Evolutionary conservation across 352 stramenopile genomes (phyloP).

Genomic region (Phytophthora sp.): DNA sequence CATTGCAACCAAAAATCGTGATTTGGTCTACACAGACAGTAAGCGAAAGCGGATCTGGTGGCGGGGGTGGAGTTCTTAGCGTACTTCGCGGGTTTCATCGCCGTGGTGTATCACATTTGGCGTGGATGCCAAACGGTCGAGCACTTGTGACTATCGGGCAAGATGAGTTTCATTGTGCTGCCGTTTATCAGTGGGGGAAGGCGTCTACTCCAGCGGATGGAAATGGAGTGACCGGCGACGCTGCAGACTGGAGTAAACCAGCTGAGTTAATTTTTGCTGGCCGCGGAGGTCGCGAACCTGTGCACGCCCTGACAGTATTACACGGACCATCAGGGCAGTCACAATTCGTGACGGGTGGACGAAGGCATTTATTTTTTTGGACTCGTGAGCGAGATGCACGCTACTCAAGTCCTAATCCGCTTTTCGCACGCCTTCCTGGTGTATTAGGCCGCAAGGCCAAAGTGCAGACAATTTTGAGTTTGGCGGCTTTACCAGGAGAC

Average conservation of each 20-base stretch:
- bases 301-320: conserved; percentile 46
- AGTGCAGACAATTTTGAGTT: conserved; percentile 70
- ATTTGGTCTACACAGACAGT: conserved; percentile 63
- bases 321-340: conserved; percentile 25
- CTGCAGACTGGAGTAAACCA: conserved; percentile 60
- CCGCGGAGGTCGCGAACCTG: conserved; percentile 50
- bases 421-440: conserved; percentile 57
- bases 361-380: conserved; percentile 80
- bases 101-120: conserved; percentile 65
- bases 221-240: not conserved
- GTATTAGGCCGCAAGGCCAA: conserved; percentile 74
- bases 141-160: conserved; percentile 72
- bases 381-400: conserved; percentile 63
- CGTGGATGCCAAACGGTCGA: conserved; percentile 76
- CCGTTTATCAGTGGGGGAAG: conserved; percentile 79
- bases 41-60: conserved; percentile 31
- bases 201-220: conserved; percentile 1
- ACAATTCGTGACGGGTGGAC: conserved; percentile 72
- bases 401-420: conserved; percentile 48
- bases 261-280: conserved; percentile 62
- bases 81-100: conserved; percentile 74
- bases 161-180: conserved; percentile 72
- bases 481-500: conserved; percentile 53
- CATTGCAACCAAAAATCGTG: conserved; percentile 61
- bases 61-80: conserved; percentile 50